These are phyloP conservation scores for Diplocarpon mali DNA, from an alignment of 2,329 filamentous ascomycete genomes.

Conservation along the genomic window DNA sequence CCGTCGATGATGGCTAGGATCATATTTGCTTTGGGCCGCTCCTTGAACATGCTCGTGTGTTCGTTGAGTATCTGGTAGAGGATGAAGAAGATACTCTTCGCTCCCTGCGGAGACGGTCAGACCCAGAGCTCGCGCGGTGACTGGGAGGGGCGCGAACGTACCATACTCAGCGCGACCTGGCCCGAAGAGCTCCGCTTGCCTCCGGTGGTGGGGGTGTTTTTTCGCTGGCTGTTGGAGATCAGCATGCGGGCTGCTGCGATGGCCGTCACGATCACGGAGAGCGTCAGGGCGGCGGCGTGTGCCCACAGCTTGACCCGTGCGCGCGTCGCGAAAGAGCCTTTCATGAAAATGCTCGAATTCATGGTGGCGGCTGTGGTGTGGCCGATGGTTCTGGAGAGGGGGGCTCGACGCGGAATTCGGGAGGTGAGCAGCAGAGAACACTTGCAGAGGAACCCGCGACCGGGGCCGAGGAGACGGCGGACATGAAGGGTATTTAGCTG, in stretches of 20 bases:
- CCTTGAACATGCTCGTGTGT: neutral
- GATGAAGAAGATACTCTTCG: constrained; percentile 1
- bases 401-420: too few relatives aligned
- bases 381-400: too few relatives aligned
- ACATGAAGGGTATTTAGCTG: too few relatives aligned
- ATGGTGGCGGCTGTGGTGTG: too few relatives aligned
- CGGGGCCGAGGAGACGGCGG: too few relatives aligned
- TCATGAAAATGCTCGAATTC: neutral
- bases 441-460: too few relatives aligned
- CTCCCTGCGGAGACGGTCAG: neutral
- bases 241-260: constrained; percentile 1
- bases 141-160: neutral
- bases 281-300: neutral
- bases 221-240: neutral
- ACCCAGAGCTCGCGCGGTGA: neutral
- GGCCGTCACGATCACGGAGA: neutral
- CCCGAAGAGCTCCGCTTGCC: neutral
- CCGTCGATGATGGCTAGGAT: neutral
- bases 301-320: neutral
- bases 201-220: neutral
- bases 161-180: neutral
- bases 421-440: too few relatives aligned
- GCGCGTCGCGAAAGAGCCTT: neutral
- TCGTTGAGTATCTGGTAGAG: neutral
- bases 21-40: neutral